phyloP scores from a whole-genome alignment of 805 yeast genomes.

The Cyberlindnera euphorbiae region DNA sequence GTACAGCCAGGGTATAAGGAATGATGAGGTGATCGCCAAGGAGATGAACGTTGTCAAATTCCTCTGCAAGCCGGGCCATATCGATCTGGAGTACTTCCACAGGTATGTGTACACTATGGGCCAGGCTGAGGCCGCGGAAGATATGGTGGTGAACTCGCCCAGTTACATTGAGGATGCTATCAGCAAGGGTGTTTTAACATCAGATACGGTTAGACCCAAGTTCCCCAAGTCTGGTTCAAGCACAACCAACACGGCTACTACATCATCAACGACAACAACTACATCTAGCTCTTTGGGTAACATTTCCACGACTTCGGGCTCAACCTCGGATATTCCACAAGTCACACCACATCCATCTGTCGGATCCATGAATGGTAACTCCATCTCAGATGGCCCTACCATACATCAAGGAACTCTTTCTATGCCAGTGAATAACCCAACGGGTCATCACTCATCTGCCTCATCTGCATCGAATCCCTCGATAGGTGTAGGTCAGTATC shows the following conservation, averaged over 20 bases:
- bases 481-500: too few relatives aligned
- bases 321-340: too few relatives aligned
- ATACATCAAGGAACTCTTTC: background rate
- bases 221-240: conserved; percentile 8
- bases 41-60: conserved; percentile 21
- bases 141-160: conserved; percentile 18
- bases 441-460: background rate
- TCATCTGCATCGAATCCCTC: background rate
- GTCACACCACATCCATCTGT: too few relatives aligned
- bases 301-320: too few relatives aligned
- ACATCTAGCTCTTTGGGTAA: background rate
- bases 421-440: background rate
- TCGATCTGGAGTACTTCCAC: conserved; percentile 25
- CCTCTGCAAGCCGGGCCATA: conserved; percentile 23
- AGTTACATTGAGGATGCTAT: conserved; percentile 24
- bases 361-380: too few relatives aligned
- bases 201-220: conserved; percentile 10
- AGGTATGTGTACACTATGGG: conserved; percentile 17
- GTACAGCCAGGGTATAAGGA: conserved; percentile 12
- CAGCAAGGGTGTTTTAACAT: conserved; percentile 19
- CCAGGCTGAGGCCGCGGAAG: conserved; percentile 12
- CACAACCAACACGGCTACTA: conserved; percentile 1
- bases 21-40: conserved; percentile 12
- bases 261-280: conserved; percentile 8
- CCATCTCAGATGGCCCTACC: too few relatives aligned